Evolutionary conservation across 768 basidiomycete species (phyloP), one percentile per base, ranked within the genome.

Genomic region (Tephrocybe sp.): DNA sequence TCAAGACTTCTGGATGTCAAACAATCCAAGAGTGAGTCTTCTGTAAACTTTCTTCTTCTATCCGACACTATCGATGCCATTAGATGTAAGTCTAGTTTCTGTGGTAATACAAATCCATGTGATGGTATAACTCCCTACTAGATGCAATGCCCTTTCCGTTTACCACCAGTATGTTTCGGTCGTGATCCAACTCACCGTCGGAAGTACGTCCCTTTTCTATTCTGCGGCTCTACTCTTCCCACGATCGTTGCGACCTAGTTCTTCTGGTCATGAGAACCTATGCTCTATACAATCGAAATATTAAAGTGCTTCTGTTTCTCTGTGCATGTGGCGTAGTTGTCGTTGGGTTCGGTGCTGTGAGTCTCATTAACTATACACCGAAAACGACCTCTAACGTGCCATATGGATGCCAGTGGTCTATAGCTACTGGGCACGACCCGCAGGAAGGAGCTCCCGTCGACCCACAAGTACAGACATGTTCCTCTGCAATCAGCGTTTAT

Each of bases 221-320:
- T 38, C 8, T 34, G 22, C 5, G 39, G 2, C n/a, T 17, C 16
- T 11, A 10, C 31, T 13, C 12, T 19, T 23, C 38, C 16, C 26
- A 5, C 1, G 35, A 4, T 17, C 16, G 1, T 13, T 12, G 38
- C 16, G 36, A 16, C 6, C 26, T 36, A 51, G 50, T 51, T 16
- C 50, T 51, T 19, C 65, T 73, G 9, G 68, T 72, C 16, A 64
- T 72, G 54, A 59, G 75, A 16, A 73, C 71, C 4, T 69, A 72
- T 49, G 75, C 74, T 19, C 62, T 77, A 0, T 77, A 74, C 46
- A 65, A 60, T 5, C 66, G 67, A 6, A 65, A 42, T 39, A 54
- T 58, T 6, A 45, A 45, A 16, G 54, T 72, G 9, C 65, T 76
- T 1, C 34, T 57, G 0, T 48, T 68, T 14, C 56, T 69, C 9